Conservation (phyloP, 2,329 filamentous ascomycete species). For the Colletotrichum sp. region DNA sequence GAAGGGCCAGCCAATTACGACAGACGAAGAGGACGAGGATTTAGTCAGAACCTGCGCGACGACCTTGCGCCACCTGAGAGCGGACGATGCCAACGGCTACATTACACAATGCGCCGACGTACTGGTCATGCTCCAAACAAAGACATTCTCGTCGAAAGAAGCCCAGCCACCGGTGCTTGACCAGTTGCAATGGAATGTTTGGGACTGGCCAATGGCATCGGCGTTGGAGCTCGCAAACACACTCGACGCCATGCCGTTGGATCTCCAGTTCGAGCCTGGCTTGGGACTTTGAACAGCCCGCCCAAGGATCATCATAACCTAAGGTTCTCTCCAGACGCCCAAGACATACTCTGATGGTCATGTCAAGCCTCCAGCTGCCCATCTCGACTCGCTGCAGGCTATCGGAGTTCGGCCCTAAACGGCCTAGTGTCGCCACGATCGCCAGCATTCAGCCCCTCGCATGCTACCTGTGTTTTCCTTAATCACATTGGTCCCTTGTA, state of each 20-base stretch:
- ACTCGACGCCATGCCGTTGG: constrained; percentile 26
- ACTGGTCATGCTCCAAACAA: constrained; percentile 22
- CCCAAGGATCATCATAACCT: not conserved
- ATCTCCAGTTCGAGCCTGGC: constrained; percentile 15
- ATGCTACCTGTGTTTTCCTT: not conserved
- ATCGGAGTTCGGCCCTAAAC: not conserved
- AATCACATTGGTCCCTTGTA: not conserved
- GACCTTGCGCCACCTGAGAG: constrained; percentile 13
- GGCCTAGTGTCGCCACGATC: not conserved
- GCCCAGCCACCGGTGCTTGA: constrained; percentile 7
- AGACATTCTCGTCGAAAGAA: constrained; percentile 23
- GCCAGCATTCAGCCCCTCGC: not conserved
- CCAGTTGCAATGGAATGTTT: constrained; percentile 29
- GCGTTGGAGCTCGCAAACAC: constrained; percentile 28
- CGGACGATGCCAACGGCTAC: constrained; percentile 14
- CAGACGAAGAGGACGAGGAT: constrained; percentile 16
- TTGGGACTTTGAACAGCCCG: not conserved
- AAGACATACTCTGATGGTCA: not conserved
- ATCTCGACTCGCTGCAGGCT: not conserved
- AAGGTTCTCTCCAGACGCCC: not conserved
- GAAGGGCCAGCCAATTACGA: constrained; percentile 22
- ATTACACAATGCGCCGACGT: constrained; percentile 26
- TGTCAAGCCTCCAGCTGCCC: not conserved
- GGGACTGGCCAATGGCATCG: constrained; percentile 31
- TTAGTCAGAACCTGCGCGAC: constrained; percentile 20